A percentile compares a stretch with the other conserved stretches of the same genome.
phyloP scores from a whole-genome alignment of 78 protist species.

The Speleostelium caveatum region DNA sequence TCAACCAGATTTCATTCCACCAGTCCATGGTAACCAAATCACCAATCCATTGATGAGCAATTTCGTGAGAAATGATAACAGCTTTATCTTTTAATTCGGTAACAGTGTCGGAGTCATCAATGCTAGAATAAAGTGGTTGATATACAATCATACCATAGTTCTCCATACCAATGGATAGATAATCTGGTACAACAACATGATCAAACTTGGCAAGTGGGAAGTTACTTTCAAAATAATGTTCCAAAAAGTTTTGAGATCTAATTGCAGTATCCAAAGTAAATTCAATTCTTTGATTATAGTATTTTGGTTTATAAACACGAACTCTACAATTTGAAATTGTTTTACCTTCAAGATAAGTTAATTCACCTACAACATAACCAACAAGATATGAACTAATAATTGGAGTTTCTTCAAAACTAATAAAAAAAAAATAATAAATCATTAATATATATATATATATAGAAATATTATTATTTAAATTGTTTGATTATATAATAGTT shows the following conservation, averaged over 20 bases:
- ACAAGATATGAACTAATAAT: slow-evolving; percentile 94
- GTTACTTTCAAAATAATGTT: slow-evolving; percentile 81
- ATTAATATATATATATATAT: neutral
- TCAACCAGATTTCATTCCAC: slow-evolving; percentile 95
- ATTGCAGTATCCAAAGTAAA: slow-evolving; percentile 91
- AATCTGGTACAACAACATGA: slow-evolving; percentile 88
- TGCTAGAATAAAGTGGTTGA: slow-evolving; percentile 78
- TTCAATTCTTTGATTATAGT: slow-evolving; percentile 43
- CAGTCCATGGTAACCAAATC: slow-evolving; percentile 97
- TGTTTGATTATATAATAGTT: too few relatives aligned
- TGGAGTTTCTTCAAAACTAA: slow-evolving; percentile 71
- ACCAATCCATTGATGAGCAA: slow-evolving; percentile 95
- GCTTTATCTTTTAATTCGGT: slow-evolving; percentile 21
- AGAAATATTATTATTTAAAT: too few relatives aligned
- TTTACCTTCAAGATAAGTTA: slow-evolving; percentile 81
- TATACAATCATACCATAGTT: slow-evolving; percentile 91
- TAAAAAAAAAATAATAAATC: too few relatives aligned
- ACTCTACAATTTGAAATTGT: slow-evolving; percentile 69
- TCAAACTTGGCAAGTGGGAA: slow-evolving; percentile 94
- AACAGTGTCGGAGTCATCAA: slow-evolving; percentile 4
- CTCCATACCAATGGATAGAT: slow-evolving; percentile 89
- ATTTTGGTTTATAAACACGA: slow-evolving; percentile 88
- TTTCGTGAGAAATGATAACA: too few relatives aligned
- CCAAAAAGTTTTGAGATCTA: slow-evolving; percentile 62
- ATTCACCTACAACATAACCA: slow-evolving; percentile 91